Evolutionary conservation across 352 stramenopile species (phyloP), one percentile per base, ranked within the genome.

Genomic region (Saprolegnia parasitica): DNA sequence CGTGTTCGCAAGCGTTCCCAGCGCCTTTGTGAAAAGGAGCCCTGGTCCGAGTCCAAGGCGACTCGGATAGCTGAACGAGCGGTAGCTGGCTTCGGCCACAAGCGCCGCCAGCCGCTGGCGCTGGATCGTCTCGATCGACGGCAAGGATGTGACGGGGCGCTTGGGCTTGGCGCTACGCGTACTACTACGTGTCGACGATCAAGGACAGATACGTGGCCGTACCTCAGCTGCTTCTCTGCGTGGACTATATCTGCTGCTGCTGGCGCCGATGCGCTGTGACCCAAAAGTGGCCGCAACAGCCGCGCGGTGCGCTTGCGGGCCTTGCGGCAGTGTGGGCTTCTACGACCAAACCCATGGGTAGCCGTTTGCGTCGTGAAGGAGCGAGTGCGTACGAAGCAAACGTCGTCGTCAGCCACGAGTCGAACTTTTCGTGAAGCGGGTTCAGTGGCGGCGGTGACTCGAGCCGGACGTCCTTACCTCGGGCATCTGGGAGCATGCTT

Each of bases 361-460:
- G 29, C 2, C 2, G 24, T 11, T 24, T 29, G 52, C 39, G 23
- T 58, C 8, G 16, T 21, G 52, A 60, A 20, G 11, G 35, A 60
- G 3, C 13, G 52, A 60, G 35, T 15, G 10, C 24, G 52, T 60
- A 60, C 52, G 4, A n/a, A 35, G 29, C 29, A 24, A 60, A 60
- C 1, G 52, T 60, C 11, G 52, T 13, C 1, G 52, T 40, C 11
- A 60, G 52, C 52, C 52, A 60, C 24, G 52, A 60, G 20, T 60
- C 52, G 9, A 60, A 60, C 52, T 60, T 60, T 60, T 16, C 52
- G 35, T 60, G 52, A 1, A 60, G 52, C 35, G 52, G 52, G 13
- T 16, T 60, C 24, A 24, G 3, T 40, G 9, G 29, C 5, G 29
- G 24, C 11, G 52, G 52, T 9, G n/a, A 60, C 24, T 60, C 52